phyloP scores from a whole-genome alignment of 2,329 filamentous ascomycete species.

The Zymoseptoria crescenta region DNA sequence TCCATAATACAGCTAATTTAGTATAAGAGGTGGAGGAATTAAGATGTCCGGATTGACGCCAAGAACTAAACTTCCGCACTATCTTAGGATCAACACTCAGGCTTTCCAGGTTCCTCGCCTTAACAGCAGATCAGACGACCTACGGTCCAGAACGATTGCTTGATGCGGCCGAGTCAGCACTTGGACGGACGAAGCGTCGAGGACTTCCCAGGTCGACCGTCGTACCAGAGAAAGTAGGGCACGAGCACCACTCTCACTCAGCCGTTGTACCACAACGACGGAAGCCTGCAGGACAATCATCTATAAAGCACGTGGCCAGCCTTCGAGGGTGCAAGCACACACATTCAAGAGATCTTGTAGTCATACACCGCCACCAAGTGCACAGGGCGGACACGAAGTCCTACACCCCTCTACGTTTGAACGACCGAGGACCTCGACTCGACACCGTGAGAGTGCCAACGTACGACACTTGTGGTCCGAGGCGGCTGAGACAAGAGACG shows the following conservation, averaged over 20 bases:
- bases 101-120: background rate
- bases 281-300: background rate
- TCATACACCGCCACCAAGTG: background rate
- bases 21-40: too few species aligned
- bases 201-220: background rate
- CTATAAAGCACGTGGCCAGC: background rate
- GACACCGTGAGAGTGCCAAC: background rate
- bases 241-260: background rate
- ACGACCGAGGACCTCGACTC: background rate
- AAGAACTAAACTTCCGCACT: too few species aligned
- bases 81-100: too few species aligned
- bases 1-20: too few species aligned
- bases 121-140: background rate
- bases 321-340: background rate
- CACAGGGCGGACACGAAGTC: background rate
- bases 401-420: background rate
- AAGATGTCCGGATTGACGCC: too few species aligned
- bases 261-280: background rate
- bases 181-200: background rate
- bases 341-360: background rate
- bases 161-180: too few species aligned
- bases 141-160: background rate
- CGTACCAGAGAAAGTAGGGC: background rate
- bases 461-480: background rate
- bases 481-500: constrained; percentile 14